Conservation (phyloP, 441 rosid species). For the Metrosideros polymorpha region DNA sequence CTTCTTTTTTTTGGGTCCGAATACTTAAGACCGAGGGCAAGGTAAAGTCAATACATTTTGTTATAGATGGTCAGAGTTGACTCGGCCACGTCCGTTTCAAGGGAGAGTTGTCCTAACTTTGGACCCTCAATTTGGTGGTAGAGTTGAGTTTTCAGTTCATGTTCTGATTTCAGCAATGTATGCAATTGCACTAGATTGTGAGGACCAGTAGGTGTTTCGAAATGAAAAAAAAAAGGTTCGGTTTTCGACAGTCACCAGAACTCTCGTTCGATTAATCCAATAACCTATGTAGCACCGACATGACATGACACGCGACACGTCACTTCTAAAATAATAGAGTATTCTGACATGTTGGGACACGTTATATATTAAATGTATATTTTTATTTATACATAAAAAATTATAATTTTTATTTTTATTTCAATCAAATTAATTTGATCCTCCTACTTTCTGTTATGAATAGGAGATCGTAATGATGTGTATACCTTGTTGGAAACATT, state of each 20-base stretch:
- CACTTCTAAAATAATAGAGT: too few species aligned
- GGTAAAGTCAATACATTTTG: neutral
- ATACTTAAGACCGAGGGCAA: neutral
- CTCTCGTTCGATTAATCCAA: neutral
- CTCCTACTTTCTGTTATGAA: constrained; percentile 31
- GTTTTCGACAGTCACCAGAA: neutral
- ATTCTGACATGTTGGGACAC: too few species aligned
- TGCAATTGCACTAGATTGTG: neutral
- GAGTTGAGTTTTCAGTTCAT: neutral
- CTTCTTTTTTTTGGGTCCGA: too few species aligned
- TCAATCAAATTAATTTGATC: too few species aligned
- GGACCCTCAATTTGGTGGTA: neutral
- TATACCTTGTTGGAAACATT: neutral
- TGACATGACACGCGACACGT: too few species aligned
- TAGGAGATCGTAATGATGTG: neutral
- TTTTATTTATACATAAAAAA: too few species aligned
- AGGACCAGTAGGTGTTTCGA: neutral
- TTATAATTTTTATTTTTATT: too few species aligned
- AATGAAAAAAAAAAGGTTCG: neutral
- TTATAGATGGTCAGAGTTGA: neutral
- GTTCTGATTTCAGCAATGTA: neutral
- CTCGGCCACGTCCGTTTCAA: neutral
- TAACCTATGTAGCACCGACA: too few species aligned
- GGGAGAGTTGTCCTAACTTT: neutral
- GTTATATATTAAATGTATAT: too few species aligned